A percentile compares a stretch with the other conserved stretches of the same genome.
These are phyloP conservation scores for Rhodotorula graminis DNA, from an alignment of 768 basidiomycete species.

Conservation along the genomic window DNA sequence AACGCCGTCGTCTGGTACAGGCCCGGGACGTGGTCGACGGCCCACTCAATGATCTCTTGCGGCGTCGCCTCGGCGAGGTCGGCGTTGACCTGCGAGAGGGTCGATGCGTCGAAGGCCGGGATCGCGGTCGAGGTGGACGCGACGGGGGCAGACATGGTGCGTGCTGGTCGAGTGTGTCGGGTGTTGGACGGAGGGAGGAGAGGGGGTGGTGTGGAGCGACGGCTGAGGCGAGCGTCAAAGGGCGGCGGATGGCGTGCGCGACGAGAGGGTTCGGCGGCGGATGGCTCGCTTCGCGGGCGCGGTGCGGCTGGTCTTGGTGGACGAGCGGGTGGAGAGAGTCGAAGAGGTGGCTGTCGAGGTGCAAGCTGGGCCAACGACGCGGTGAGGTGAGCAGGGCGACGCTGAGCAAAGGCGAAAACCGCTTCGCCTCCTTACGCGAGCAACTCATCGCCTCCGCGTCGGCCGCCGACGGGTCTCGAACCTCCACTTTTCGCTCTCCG, in stretches of 20 bases:
- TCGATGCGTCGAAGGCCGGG: slow-evolving; percentile 16
- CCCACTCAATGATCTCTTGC: slow-evolving; percentile 82
- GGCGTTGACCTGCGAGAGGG: slow-evolving; percentile 57
- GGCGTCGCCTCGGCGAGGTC: slow-evolving; percentile 68
- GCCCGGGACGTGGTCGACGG: slow-evolving; percentile 68
- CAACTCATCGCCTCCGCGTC: too few relatives aligned
- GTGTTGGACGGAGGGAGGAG: neutral
- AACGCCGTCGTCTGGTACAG: slow-evolving; percentile 88
- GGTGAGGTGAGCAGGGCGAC: neutral
- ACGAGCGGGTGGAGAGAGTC: neutral
- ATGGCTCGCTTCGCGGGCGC: too few relatives aligned
- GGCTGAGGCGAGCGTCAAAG: too few relatives aligned
- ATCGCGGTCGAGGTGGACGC: neutral
- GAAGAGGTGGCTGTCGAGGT: neutral
- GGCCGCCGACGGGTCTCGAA: too few relatives aligned
- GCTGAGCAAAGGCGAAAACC: too few relatives aligned
- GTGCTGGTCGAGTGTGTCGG: neutral
- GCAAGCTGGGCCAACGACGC: neutral
- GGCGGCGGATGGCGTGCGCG: neutral
- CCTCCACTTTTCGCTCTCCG: too few relatives aligned
- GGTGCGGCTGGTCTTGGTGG: neutral
- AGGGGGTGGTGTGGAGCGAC: neutral
- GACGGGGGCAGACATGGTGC: neutral
- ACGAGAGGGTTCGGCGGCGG: too few relatives aligned
- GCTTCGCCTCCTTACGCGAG: too few relatives aligned